Conservation (phyloP, 108 stramenopile species). For the Cyclotella baltica region DNA sequence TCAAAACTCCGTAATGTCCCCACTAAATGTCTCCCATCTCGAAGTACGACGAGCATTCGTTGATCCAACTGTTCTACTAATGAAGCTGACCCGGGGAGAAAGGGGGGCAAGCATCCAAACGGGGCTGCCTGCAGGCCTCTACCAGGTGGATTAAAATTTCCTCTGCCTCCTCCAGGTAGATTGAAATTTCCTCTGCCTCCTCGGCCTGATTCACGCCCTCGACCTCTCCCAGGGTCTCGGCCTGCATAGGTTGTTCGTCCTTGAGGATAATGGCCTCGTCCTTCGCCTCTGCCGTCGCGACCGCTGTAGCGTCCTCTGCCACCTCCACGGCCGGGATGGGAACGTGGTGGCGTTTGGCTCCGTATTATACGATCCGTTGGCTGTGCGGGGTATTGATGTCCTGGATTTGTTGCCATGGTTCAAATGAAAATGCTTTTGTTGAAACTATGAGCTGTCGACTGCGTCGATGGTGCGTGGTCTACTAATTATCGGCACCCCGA, state of each 20-base stretch:
- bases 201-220: neutral
- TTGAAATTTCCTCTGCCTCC: neutral
- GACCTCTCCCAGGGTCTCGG: conserved; percentile 22
- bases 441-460: too few relatives aligned
- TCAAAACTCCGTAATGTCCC: conserved; percentile 93
- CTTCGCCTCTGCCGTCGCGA: neutral
- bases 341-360: conserved; percentile 30
- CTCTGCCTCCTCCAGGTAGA: conserved; percentile 12
- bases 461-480: too few relatives aligned
- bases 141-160: conserved; percentile 27
- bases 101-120: conserved; percentile 85
- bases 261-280: conserved; percentile 1
- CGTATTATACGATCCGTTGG: neutral
- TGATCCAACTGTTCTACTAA: conserved; percentile 95
- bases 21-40: conserved; percentile 94
- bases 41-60: conserved; percentile 85
- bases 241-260: neutral
- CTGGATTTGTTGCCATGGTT: neutral
- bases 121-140: conserved; percentile 49
- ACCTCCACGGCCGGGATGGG: conserved; percentile 3
- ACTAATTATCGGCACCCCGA: too few relatives aligned
- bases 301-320: conserved; percentile 6
- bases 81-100: conserved; percentile 93
- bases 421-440: neutral
- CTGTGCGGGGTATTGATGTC: neutral